A percentile compares a stretch with the other conserved stretches of the same genome.
Evolutionary conservation across 2,329 filamentous ascomycete species (phyloP).

Genomic region (Fusarium dlaminii): DNA sequence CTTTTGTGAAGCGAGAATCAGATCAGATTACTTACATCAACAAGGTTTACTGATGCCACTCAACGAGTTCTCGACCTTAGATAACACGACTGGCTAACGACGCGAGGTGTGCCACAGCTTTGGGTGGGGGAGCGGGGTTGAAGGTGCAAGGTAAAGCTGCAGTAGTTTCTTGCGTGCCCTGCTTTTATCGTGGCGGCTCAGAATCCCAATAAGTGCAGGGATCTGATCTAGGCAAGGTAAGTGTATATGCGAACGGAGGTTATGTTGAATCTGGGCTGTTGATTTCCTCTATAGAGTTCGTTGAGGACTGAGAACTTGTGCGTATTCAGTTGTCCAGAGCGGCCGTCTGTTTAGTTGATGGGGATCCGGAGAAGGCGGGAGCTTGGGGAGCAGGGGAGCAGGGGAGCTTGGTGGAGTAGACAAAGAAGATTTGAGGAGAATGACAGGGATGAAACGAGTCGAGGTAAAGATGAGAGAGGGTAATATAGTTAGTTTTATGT

Average conservation of each 20-base stretch:
- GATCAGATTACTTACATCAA: constrained; percentile 43
- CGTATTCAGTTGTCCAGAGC: constrained; percentile 1
- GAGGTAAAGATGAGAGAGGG: background rate
- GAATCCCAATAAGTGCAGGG: constrained; percentile 19
- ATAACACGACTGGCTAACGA: constrained; percentile 41
- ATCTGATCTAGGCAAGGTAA: background rate
- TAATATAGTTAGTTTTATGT: background rate
- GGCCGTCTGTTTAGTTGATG: constrained; percentile 15
- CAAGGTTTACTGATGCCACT: constrained; percentile 37
- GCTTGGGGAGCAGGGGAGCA: constrained; percentile 24
- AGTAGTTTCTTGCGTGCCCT: constrained; percentile 36
- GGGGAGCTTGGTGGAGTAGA: constrained; percentile 27
- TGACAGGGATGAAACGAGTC: constrained; percentile 9
- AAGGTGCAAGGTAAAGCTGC: constrained; percentile 37
- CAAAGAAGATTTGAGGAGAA: constrained; percentile 22
- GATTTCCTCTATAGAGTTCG: background rate
- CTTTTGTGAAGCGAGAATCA: constrained; percentile 36
- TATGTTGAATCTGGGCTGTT: background rate
- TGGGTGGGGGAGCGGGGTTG: constrained; percentile 42
- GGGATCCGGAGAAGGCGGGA: constrained; percentile 23
- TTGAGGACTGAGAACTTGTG: background rate
- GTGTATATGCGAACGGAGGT: background rate
- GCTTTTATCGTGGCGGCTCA: constrained; percentile 17
- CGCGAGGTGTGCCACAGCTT: constrained; percentile 37
- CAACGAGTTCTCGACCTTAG: constrained; percentile 39